Conservation (phyloP, 805 yeast genomes). For the Zygosaccharomyces pseudorouxii region DNA sequence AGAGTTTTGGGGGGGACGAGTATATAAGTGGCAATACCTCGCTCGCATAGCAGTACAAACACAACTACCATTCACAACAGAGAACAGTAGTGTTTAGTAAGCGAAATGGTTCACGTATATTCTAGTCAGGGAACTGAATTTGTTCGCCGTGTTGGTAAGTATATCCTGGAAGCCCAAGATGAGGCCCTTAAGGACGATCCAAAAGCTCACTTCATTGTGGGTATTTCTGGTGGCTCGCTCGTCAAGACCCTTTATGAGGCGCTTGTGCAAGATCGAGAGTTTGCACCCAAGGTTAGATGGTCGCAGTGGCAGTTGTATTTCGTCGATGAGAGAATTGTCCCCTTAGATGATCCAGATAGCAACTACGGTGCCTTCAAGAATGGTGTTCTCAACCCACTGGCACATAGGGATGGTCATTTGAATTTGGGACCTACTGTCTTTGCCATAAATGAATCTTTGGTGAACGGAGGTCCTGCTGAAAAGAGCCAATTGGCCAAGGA, state of each 20-base stretch:
- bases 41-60: conserved; percentile 2
- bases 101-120: conserved; percentile 35
- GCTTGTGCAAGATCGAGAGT: conserved; percentile 51
- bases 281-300: conserved; percentile 53
- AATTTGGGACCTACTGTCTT: conserved; percentile 51
- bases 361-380: conserved; percentile 76
- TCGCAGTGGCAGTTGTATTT: conserved; percentile 74
- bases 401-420: conserved; percentile 37
- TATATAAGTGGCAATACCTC: conserved; percentile 20
- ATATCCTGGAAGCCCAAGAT: conserved; percentile 58
- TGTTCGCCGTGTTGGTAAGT: conserved; percentile 61
- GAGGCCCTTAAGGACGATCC: conserved; percentile 42
- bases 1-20: conserved; percentile 48
- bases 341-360: conserved; percentile 75
- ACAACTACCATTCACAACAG: not conserved
- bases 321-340: conserved; percentile 88
- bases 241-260: conserved; percentile 65
- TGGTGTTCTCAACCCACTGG: conserved; percentile 51
- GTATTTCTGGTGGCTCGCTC: conserved; percentile 88
- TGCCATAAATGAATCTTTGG: conserved; percentile 60
- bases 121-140: conserved; percentile 52
- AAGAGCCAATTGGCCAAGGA: conserved; percentile 55
- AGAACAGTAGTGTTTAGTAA: not conserved
- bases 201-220: conserved; percentile 55
- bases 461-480: conserved; percentile 50